Evolutionary conservation across 192 early-diverging fungal species (phyloP), one percentile per base, ranked within the genome.

Genomic region (Coemansia sp.): DNA sequence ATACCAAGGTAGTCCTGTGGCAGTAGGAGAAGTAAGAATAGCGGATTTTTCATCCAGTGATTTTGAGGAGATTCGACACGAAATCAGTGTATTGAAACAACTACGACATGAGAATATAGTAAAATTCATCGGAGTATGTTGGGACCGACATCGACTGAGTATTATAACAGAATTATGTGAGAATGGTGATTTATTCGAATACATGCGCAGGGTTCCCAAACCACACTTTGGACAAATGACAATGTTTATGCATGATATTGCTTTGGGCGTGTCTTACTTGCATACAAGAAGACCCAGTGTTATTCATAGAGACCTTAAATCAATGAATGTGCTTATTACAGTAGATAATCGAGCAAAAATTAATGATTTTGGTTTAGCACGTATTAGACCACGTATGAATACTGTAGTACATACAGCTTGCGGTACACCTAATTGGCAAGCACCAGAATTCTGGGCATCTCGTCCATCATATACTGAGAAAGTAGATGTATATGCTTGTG

Each of bases 371-470:
- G 90, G 90, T n/a, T 67, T 91, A 36, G 90, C 90, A 6, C 87
- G 90, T 5, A 91, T 91, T 62, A 82, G 90, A 3, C 85, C 88
- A 29, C 84, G 82, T 20, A 86, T 88, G 62, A 88, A 87, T 53
- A 84, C 88, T 20, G 85, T 85, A 29, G 84, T 90, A 68, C 90
- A 91, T 31, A 91, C 90, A 4, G 88, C 88, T 22, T 91, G 90
- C 55, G 90, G 90, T 5, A 91, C 90, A 19, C 90, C 90, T 61
- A 91, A 91, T 55, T 91, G 90, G 89, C 89, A 90, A 77, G 90
- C 90, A 6, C 90, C 90, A 29, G 90, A 91, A 77, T 90, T 89
- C 59, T 91, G 88, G 88, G 78, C 84, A 0, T 66, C 86, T 19
- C 84, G 85, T 22, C 90, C 90, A 5, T 83, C 87, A 42, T 91